Conservation (phyloP, 495 filamentous ascomycete genomes). For the Niebla homalea region DNA sequence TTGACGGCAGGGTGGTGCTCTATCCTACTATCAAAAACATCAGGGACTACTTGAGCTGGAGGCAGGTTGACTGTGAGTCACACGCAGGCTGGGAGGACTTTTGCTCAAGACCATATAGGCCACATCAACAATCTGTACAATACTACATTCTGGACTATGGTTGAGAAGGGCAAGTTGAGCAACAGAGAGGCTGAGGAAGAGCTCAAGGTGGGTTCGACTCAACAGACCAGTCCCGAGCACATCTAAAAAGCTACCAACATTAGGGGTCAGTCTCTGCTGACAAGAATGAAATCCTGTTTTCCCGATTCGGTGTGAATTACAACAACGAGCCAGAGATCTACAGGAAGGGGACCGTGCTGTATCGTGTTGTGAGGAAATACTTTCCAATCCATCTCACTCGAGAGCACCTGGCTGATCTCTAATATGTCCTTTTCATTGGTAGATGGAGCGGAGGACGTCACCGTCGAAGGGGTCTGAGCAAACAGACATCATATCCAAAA, state of each 20-base stretch:
- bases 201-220: slow-evolving; percentile 43
- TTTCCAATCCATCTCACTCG: neutral
- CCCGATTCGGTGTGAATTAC: slow-evolving; percentile 83
- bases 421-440: neutral
- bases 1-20: slow-evolving; percentile 80
- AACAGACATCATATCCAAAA: slow-evolving; percentile 42
- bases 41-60: slow-evolving; percentile 91
- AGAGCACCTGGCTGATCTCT: slow-evolving; percentile 19
- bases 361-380: slow-evolving; percentile 49
- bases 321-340: slow-evolving; percentile 89
- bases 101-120: slow-evolving; percentile 32
- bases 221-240: neutral
- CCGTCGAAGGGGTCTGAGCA: neutral
- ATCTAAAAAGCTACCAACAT: neutral
- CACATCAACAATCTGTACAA: slow-evolving; percentile 99
- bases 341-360: slow-evolving; percentile 84
- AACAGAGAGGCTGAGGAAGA: slow-evolving; percentile 64
- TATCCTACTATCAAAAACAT: slow-evolving; percentile 71
- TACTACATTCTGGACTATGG: slow-evolving; percentile 87
- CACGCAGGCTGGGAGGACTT: neutral
- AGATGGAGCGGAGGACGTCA: slow-evolving; percentile 24
- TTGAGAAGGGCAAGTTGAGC: slow-evolving; percentile 61
- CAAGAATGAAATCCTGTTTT: slow-evolving; percentile 94
- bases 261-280: slow-evolving; percentile 72
- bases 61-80: slow-evolving; percentile 81